Base-by-base conservation (phyloP, 768 basidiomycete species). In the Postia placenta region DNA sequence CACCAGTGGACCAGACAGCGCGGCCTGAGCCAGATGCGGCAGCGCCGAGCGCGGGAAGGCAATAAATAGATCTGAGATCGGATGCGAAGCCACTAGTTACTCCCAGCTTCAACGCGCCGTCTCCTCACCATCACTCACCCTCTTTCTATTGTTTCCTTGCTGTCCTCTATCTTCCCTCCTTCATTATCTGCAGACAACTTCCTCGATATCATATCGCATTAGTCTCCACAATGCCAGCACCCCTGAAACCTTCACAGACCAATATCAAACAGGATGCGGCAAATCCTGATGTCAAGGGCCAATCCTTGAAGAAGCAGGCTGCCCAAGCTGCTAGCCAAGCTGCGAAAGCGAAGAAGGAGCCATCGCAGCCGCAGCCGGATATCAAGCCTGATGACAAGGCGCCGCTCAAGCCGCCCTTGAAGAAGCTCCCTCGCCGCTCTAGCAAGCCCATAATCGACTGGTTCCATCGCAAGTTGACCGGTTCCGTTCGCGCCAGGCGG, bases 371-470 rank as follows among this genome's bases (percentile, higher is more conserved):
- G n/a, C 42, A 54, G 17, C 14, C 39, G 0, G 38, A 45, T 11
- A 7, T 26, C 26, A 40, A 48, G 7, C 14, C 43, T 1, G 39
- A 45, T 3, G 7, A 35, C 12, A 49, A 51, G 42, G n/a, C 25
- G 19, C 15, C 14, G n/a, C 11, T 25, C 3, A 33, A 42, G 30
- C 11, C 45, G 4, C 52, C 35, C 9, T 42, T 71, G 49, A 86
- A 87, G 71, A 87, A 85, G 63, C 62, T 78, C 5, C 68, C 82
- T 47, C 77, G 80, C 42, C 80, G 84, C 33, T 80, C 85, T 15
- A 85, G 88, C 64, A 87, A 89, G 62, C 90, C 90, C 7, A 85
- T 92, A 57, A 83, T 92, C 59, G 86, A 88, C 57, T 92, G 90
- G 90, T 82, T 92, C 52, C 89, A 92, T 60, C 81, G 87, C 55